Evolutionary conservation across 2,329 filamentous ascomycete species (phyloP).

Genomic region (Ophiocordyceps camponoti-rufipedis): DNA sequence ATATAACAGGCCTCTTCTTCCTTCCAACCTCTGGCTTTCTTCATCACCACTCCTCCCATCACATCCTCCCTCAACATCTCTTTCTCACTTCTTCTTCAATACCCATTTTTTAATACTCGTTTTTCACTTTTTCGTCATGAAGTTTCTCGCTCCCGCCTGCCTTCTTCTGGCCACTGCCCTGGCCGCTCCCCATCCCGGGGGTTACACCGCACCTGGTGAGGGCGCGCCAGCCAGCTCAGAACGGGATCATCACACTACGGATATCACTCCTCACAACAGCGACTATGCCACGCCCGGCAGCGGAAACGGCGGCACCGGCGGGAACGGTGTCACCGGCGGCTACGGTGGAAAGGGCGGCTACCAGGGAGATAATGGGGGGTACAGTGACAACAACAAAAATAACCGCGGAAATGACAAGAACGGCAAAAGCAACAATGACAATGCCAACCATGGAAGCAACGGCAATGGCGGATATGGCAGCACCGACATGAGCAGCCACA

Average conservation of each 20-base stretch:
- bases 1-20: neutral
- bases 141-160: neutral
- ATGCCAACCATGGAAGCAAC: neutral
- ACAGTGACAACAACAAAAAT: neutral
- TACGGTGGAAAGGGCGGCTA: neutral
- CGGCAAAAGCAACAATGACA: neutral
- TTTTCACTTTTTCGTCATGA: neutral
- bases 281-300: neutral
- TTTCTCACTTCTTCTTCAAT: neutral
- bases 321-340: neutral
- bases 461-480: neutral
- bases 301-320: neutral
- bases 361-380: neutral
- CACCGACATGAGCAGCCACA: neutral
- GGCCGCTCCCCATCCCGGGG: neutral
- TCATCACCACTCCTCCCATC: neutral
- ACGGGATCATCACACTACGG: neutral
- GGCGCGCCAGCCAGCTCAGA: neutral
- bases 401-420: neutral
- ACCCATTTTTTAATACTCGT: neutral
- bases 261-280: neutral
- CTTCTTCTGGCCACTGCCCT: conserved; percentile 1
- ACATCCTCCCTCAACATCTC: neutral
- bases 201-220: neutral
- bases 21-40: neutral